phyloP scores from a whole-genome alignment of 257 asterid species.

The Ajuga chamaepitys region DNA sequence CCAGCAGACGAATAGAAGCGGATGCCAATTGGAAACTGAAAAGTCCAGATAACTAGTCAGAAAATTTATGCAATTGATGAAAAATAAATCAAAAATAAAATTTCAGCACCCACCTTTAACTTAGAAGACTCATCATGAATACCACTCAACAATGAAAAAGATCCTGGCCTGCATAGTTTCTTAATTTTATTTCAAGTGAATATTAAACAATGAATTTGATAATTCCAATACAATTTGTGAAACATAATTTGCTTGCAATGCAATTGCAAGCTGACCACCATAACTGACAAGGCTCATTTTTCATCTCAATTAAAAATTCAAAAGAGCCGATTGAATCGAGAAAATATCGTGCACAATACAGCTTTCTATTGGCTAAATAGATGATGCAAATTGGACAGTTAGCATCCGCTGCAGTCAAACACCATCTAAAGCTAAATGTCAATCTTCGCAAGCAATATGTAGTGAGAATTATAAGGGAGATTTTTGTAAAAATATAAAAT shows the following conservation, averaged over 20 bases:
- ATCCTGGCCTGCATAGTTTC: constrained; percentile 50
- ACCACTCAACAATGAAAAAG: constrained; percentile 36
- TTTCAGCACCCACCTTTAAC: constrained; percentile 48
- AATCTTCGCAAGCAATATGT: background rate
- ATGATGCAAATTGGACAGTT: background rate
- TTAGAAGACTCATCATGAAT: constrained; percentile 35
- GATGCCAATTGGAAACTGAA: constrained; percentile 54
- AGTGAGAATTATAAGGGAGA: background rate
- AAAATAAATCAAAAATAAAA: background rate
- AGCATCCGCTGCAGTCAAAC: background rate
- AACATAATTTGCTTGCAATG: background rate
- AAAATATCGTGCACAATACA: background rate
- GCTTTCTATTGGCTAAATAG: background rate
- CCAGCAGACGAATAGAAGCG: constrained; percentile 76
- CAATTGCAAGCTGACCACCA: background rate
- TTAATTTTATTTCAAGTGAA: constrained; percentile 1
- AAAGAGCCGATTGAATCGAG: background rate
- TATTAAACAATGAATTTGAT: background rate
- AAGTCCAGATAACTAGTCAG: constrained; percentile 28
- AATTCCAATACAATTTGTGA: background rate
- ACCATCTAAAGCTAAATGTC: background rate
- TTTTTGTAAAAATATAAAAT: background rate
- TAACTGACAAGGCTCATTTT: background rate
- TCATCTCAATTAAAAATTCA: background rate
- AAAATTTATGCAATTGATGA: constrained; percentile 8